phyloP scores from a whole-genome alignment of 495 filamentous ascomycete genomes.

The Neurospora sp. region DNA sequence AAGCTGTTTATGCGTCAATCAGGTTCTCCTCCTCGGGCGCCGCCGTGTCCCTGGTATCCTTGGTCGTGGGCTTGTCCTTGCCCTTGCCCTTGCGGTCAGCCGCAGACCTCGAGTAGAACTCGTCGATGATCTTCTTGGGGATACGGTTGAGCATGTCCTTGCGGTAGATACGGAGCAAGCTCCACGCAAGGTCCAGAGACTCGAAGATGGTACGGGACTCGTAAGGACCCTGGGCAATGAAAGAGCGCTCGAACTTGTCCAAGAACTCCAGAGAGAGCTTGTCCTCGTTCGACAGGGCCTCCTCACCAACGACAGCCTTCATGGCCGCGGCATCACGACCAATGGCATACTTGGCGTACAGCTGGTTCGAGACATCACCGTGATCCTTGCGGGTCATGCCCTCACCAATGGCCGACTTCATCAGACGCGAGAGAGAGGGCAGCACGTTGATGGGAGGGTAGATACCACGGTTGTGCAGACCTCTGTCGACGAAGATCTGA shows the following conservation, averaged over 20 bases:
- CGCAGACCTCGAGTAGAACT: slow-evolving; percentile 76
- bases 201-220: slow-evolving; percentile 84
- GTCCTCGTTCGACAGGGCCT: slow-evolving; percentile 89
- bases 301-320: slow-evolving; percentile 99
- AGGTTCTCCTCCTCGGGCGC: slow-evolving; percentile 50
- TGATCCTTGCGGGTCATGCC: slow-evolving; percentile 93
- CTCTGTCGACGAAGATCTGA: slow-evolving; percentile 95
- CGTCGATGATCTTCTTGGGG: slow-evolving; percentile 81
- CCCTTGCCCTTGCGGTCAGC: slow-evolving; percentile 43
- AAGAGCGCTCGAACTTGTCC: slow-evolving; percentile 91
- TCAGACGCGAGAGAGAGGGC: slow-evolving; percentile 94
- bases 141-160: slow-evolving; percentile 97
- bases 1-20: slow-evolving; percentile 47
- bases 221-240: slow-evolving; percentile 87
- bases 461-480: slow-evolving; percentile 89
- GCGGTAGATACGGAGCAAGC: slow-evolving; percentile 87
- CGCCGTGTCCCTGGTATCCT: slow-evolving; percentile 46
- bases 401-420: slow-evolving; percentile 99
- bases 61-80: slow-evolving; percentile 44
- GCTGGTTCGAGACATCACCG: slow-evolving; percentile 96
- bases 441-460: slow-evolving; percentile 99
- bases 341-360: slow-evolving; percentile 99
- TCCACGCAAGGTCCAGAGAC: slow-evolving; percentile 92
- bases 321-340: slow-evolving; percentile 96
- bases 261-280: slow-evolving; percentile 97